Base-by-base conservation (phyloP, 768 basidiomycete species). In the Nidularia pulvinata region DNA sequence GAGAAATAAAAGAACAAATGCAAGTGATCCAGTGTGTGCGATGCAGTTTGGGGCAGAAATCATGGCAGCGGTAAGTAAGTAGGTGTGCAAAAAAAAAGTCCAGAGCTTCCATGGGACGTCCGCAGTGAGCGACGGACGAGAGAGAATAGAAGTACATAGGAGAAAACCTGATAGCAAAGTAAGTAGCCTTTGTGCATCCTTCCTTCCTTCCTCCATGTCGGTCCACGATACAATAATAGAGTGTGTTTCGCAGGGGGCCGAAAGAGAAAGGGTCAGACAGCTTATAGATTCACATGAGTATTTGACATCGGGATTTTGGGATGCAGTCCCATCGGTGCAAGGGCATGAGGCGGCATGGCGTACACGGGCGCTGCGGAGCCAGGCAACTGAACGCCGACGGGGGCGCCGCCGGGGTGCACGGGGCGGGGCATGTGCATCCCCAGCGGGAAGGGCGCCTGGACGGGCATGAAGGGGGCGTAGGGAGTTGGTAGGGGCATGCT, bases 401-500 rank as follows among this genome's bases (percentile, higher is more conserved):
- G 37, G 10, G 16, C 16, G 16, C 10, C 37, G 37, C 16, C 10
- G 10, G 10, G 10, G 16, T 39, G 37, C 37, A 46, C 45, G 9
- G 45, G 45, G 10, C 45, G 11, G 19, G 45, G 45, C 45, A 46
- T 50, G 22, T 51, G 45, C 50, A 64, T 58, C 9, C 56, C 60
- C 35, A 64, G 44, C 14, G 63, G 64, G 42, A 59, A 61, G 6
- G 51, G 45, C 9, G 22, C 45, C 22, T 49, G 25, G 22, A 33
- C 33, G 22, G 32, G 30, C 51, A 62, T 50, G 53, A 59, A 62
- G 10, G 57, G 42, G 33, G 48, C 25, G 33, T 57, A 62, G 1
- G 57, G 53, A 33, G 56, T 49, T 9, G 62, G 55, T 58, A 65
- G 57, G 6, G 57, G 48, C 33, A 61, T 53, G 25, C 57, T 53